These are phyloP conservation scores for Hypoxylon subgilvum DNA, from an alignment of 495 filamentous ascomycete genomes.

Conservation along the genomic window DNA sequence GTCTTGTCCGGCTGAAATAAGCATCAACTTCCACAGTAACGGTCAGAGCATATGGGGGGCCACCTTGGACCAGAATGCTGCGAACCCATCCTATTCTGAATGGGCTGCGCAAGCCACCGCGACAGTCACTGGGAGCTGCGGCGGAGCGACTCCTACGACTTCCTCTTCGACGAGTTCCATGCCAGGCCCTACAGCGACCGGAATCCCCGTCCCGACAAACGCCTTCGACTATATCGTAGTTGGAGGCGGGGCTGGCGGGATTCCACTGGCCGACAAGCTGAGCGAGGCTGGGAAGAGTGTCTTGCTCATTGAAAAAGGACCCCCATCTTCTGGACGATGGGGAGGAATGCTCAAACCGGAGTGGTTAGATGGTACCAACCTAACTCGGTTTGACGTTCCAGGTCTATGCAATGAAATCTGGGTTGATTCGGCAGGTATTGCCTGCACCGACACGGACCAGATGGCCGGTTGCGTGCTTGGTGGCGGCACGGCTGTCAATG, in stretches of 20 bases:
- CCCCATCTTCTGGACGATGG: conserved; percentile 63
- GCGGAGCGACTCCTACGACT: conserved; percentile 38
- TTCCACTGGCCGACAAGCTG: conserved; percentile 69
- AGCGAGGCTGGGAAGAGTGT: conserved; percentile 68
- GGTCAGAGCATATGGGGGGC: conserved; percentile 55
- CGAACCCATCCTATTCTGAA: conserved; percentile 49
- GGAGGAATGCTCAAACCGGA: conserved; percentile 64
- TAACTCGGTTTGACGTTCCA: conserved; percentile 81
- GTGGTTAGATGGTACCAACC: conserved; percentile 68
- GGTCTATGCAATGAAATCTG: conserved; percentile 77
- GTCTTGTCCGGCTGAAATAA: conserved; percentile 41
- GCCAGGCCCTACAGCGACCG: conserved; percentile 43
- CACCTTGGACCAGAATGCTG: conserved; percentile 44
- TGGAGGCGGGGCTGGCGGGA: conserved; percentile 68
- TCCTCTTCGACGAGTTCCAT: conserved; percentile 38
- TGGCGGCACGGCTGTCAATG: conserved; percentile 78
- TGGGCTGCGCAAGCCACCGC: conserved; percentile 48
- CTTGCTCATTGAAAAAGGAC: conserved; percentile 70
- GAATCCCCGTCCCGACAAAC: conserved; percentile 53
- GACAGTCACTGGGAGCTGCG: conserved; percentile 41
- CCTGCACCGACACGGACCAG: conserved; percentile 71
- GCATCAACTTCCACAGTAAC: conserved; percentile 52
- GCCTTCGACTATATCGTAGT: conserved; percentile 73
- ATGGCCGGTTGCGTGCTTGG: conserved; percentile 81
- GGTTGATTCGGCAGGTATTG: conserved; percentile 65